Percentiles rank a stretch among this genome's conserved stretches.
phyloP scores from a whole-genome alignment of 164 flowering plant species.

The Nymphaea thermarum region DNA sequence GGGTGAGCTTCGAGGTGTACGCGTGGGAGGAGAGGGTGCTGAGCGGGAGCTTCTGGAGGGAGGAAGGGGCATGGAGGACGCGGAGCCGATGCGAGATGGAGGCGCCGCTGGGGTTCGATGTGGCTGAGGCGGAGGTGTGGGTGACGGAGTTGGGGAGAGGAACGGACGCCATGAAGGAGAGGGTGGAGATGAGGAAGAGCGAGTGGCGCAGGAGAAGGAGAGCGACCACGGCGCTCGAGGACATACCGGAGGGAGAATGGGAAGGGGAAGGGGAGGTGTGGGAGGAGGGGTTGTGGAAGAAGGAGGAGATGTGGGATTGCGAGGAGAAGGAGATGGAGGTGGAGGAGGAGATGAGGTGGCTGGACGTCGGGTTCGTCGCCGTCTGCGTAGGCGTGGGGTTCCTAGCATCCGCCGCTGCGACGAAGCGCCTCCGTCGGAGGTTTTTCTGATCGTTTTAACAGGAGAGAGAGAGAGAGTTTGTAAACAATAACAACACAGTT shows the following conservation, averaged over 20 bases:
- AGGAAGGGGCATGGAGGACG: constrained; percentile 30
- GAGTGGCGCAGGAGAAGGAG: constrained; percentile 9
- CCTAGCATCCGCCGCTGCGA: constrained; percentile 54
- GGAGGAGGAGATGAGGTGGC: constrained; percentile 59
- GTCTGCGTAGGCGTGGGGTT: constrained; percentile 62
- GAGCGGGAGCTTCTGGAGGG: constrained; percentile 40
- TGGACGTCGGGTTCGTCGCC: constrained; percentile 75
- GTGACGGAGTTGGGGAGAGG: constrained; percentile 37
- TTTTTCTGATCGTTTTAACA: no score
- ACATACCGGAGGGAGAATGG: constrained; percentile 51
- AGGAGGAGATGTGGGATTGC: constrained; percentile 1
- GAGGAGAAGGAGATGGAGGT: constrained; percentile 46
- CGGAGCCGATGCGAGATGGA: constrained; percentile 36
- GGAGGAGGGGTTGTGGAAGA: constrained; percentile 1
- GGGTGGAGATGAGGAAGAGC: constrained; percentile 25
- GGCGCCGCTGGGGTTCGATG: constrained; percentile 9
- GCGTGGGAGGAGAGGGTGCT: constrained; percentile 40
- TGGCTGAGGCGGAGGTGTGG: constrained; percentile 25
- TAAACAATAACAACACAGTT: no score
- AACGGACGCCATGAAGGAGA: constrained; percentile 34
- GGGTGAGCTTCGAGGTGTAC: constrained; percentile 51
- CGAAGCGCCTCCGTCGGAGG: constrained; percentile 23
- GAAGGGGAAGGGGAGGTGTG: constrained; percentile 4
- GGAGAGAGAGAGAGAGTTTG: neutral
- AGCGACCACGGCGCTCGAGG: constrained; percentile 27